These are phyloP conservation scores for Termitomyces sp. DNA, from an alignment of 768 basidiomycete species.

Conservation along the genomic window DNA sequence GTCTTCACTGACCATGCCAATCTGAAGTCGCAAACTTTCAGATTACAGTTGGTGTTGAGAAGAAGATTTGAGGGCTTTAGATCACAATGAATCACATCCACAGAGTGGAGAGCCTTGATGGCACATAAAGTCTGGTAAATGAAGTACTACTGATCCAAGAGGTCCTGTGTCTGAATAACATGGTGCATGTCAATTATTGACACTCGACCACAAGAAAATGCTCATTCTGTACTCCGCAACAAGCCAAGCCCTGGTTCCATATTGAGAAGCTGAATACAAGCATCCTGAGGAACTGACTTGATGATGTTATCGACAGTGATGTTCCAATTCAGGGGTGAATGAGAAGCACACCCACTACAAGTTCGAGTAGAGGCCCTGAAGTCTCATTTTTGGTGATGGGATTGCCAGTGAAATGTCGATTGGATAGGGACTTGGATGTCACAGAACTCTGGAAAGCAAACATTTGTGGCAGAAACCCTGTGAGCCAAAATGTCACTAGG, in stretches of 20 bases:
- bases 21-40: no score
- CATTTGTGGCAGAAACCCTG: conserved; percentile 34
- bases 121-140: no score
- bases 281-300: conserved; percentile 16
- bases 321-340: conserved; percentile 54
- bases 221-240: conserved; percentile 34
- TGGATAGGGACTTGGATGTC: conserved; percentile 48
- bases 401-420: conserved; percentile 42
- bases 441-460: conserved; percentile 47
- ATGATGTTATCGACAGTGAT: conserved; percentile 30
- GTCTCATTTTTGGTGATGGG: conserved; percentile 20
- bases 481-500: no score
- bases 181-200: conserved; percentile 20
- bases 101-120: no score
- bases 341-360: conserved; percentile 47
- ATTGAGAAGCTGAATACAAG: conserved; percentile 38
- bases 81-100: no score
- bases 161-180: no score
- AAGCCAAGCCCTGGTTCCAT: conserved; percentile 45
- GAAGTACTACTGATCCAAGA: no score
- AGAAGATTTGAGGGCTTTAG: no score
- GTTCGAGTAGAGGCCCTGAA: conserved; percentile 32
- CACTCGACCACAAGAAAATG: conserved; percentile 19
- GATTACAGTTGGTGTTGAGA: no score
- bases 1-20: no score